Evolutionary conservation across 345 rosid species (phyloP), one percentile per base, ranked within the genome.

Genomic region (Durio zibethinus): DNA sequence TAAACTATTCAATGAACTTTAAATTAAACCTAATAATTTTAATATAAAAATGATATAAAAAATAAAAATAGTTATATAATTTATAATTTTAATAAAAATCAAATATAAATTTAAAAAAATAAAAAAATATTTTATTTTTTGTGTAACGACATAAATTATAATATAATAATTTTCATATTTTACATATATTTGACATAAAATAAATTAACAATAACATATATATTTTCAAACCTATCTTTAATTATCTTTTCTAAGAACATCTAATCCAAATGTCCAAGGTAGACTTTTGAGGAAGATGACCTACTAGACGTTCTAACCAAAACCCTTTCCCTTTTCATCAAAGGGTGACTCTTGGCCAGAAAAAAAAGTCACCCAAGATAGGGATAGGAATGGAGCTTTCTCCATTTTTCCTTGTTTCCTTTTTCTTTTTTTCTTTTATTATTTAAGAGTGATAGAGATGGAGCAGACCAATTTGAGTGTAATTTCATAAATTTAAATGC

Each of bases 201-300:
- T n/a, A n/a, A n/a, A n/a, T n/a, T n/a, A n/a, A n/a, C n/a, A n/a
- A n/a, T n/a, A n/a, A n/a, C n/a, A n/a, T n/a, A n/a, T n/a, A n/a
- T n/a, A n/a, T n/a, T n/a, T n/a, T n/a, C n/a, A n/a, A n/a, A n/a
- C n/a, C n/a, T 68, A 57, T 8, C 1, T 20, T 56, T 68, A 48
- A 48, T 5, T 48, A 48, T 4, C 20, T 0, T 0, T 81, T 79
- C 53, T 73, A 18, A 73, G 43, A 61, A 78, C 43, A 23, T 12
- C 29, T 8, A 64, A 86, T 81, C 63, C 72, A 36, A 36, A 36
- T 20, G 77, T 84, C 76, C 60, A 79, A 73, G 53, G 43, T 84
- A 76, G 84, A 81, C 88, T 80, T 85, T 88, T 40, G 76, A 18
- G 21, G 25, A 72, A 38, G 8, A 10, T 76, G 81, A 72, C 23